Base-by-base conservation (phyloP, 164 flowering plant genomes). In the Chimonanthus salicifolius region DNA sequence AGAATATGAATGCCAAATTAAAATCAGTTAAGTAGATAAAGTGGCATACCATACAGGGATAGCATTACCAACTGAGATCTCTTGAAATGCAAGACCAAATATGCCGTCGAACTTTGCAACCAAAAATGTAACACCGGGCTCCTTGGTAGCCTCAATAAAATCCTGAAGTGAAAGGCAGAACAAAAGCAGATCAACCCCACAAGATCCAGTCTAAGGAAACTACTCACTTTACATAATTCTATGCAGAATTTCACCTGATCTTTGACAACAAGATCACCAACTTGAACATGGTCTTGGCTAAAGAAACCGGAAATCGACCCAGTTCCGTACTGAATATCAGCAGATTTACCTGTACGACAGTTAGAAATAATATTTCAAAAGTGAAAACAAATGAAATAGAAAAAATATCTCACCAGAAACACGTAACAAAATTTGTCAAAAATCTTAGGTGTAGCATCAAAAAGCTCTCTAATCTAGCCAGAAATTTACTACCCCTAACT, bases 51-150 rank as follows among this genome's bases (percentile, higher is more conserved):
- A 92, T 65, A 91, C 87, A 71, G 94, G 98, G n/a, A 83, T 84
- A 72, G 89, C 88, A 76, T 83, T 76, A 58, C 93, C 94, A 74
- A 89, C 92, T 33, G 97, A 87, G 54, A 89, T 92, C 74, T 92
- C 96, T 80, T 89, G 85, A 77, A 88, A 91, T 68, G 94, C 96
- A 83, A 92, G 96, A 49, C 97, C 97, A 78, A 92, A 87, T 58
- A 92, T 87, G 58, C 97, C 97, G 83, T 92, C 98, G 81, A 92
- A 92, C 81, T 89, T 91, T 64, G 97, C 96, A 20, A 78, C 81
- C 83, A 88, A 11, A 74, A 92, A 91, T 46, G 94, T 88, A 69
- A 85, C 9, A 68, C 98, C 73, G 3, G 97, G 92, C 72, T 92
- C 98, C 64, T 64, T 85, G 9, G 91, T 92, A 54, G 97, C 98